These are phyloP conservation scores for Candida patagonica DNA, from an alignment of 805 yeast genomes.

Conservation along the genomic window DNA sequence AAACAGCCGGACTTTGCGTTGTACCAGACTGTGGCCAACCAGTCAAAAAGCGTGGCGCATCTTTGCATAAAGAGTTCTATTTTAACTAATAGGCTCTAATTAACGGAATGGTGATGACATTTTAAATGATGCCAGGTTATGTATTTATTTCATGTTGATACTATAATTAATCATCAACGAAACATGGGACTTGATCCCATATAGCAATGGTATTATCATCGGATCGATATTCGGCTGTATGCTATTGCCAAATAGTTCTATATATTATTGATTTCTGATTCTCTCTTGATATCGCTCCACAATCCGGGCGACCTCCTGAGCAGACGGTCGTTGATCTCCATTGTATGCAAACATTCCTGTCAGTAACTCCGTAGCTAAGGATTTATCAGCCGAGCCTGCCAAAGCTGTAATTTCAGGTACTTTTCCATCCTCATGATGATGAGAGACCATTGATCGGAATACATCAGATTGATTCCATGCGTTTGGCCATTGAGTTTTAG, in stretches of 20 bases:
- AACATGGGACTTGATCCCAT: too few relatives aligned
- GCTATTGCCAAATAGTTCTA: too few relatives aligned
- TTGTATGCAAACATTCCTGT: conserved; percentile 1
- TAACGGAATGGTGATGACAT: too few relatives aligned
- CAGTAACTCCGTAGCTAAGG: conserved; percentile 5
- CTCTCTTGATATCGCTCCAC: background rate
- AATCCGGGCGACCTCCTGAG: background rate
- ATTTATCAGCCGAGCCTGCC: background rate
- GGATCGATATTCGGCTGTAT: too few relatives aligned
- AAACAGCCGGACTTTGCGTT: conserved; percentile 12
- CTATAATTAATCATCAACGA: too few relatives aligned
- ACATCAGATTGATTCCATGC: conserved; percentile 8
- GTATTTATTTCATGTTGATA: too few relatives aligned
- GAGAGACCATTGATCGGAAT: conserved; percentile 13
- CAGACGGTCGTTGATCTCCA: background rate
- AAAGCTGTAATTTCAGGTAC: conserved; percentile 1
- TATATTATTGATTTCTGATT: too few relatives aligned
- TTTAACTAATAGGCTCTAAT: conserved; percentile 6
- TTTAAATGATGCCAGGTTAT: too few relatives aligned
- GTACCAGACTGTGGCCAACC: conserved; percentile 11
- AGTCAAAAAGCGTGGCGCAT: conserved; percentile 6
- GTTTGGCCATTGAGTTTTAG: conserved; percentile 19
- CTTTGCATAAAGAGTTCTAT: conserved; percentile 13
- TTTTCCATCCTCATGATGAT: conserved; percentile 2
- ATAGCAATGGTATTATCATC: too few relatives aligned